A percentile compares a stretch with the other conserved stretches of the same genome.
Evolutionary conservation across 768 basidiomycete genomes (phyloP).

Genomic region (Cubamyces sp.): DNA sequence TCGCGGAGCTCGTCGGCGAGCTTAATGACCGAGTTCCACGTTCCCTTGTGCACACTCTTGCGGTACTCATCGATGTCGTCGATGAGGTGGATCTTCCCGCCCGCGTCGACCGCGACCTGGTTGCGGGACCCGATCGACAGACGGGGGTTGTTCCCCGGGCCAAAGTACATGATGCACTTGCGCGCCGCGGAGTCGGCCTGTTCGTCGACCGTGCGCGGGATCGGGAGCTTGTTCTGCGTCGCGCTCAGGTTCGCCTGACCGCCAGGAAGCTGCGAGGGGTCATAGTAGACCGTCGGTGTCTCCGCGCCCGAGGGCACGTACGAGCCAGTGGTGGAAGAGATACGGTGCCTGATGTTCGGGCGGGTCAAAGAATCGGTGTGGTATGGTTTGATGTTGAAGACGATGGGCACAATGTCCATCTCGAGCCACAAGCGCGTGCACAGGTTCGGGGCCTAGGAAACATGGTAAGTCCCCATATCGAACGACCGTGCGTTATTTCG

Average conservation of each 20-base stretch:
- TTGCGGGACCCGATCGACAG: constrained; percentile 82
- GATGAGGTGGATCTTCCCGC: constrained; percentile 82
- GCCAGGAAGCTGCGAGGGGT: constrained; percentile 52
- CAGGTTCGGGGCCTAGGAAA: constrained; percentile 68
- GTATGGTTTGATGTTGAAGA: constrained; percentile 84
- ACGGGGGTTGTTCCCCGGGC: constrained; percentile 83
- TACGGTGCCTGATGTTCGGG: constrained; percentile 81
- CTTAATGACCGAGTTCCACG: constrained; percentile 82
- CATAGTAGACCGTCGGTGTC: constrained; percentile 72
- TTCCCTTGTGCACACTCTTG: constrained; percentile 69
- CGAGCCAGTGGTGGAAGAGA: constrained; percentile 79
- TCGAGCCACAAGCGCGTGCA: constrained; percentile 86
- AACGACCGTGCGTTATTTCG: background rate
- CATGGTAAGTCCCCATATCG: constrained; percentile 25
- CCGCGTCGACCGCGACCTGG: constrained; percentile 87
- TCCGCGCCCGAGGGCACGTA: constrained; percentile 78
- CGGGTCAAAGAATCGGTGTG: constrained; percentile 79
- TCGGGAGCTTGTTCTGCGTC: constrained; percentile 63
- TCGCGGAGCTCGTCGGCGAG: constrained; percentile 84
- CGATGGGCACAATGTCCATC: constrained; percentile 81
- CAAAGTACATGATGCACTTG: constrained; percentile 83
- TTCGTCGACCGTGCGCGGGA: constrained; percentile 78
- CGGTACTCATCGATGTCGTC: constrained; percentile 82
- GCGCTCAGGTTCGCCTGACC: constrained; percentile 44
- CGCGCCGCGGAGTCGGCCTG: constrained; percentile 87